phyloP scores from a whole-genome alignment of 768 basidiomycete genomes.

The Boletus fagicola region DNA sequence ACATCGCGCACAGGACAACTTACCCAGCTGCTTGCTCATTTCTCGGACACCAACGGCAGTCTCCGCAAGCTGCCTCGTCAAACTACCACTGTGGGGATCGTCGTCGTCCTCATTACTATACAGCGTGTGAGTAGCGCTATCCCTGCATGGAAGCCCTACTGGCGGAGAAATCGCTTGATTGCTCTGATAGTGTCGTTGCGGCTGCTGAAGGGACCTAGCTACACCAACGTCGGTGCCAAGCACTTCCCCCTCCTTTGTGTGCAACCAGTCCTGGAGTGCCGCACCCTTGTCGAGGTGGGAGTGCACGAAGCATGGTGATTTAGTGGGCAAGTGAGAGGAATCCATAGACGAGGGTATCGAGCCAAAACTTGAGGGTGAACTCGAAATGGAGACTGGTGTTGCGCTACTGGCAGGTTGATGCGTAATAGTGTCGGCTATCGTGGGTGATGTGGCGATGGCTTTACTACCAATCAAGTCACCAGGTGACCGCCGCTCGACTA shows the following conservation, averaged over 20 bases:
- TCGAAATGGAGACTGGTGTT: constrained; percentile 25
- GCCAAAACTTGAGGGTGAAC: constrained; percentile 29
- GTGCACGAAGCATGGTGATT: constrained; percentile 91
- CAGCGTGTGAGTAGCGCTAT: constrained; percentile 16
- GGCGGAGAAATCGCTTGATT: constrained; percentile 7
- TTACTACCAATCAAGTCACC: constrained; percentile 19
- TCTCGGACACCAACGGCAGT: constrained; percentile 96
- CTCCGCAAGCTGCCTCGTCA: constrained; percentile 92
- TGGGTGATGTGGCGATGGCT: constrained; percentile 19
- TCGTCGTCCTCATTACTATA: constrained; percentile 52
- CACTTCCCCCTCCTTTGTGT: constrained; percentile 31
- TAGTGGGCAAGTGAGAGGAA: constrained; percentile 21
- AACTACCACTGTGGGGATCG: constrained; percentile 67
- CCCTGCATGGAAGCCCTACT: constrained; percentile 16
- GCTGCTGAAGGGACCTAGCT: constrained; percentile 46
- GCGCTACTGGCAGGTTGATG: constrained; percentile 13
- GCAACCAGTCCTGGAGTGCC: constrained; percentile 75
- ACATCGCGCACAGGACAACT: constrained; percentile 24
- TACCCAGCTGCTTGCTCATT: constrained; percentile 98
- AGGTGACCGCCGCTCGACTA: constrained; percentile 35
- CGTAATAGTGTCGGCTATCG: constrained; percentile 18
- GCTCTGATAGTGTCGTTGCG: constrained; percentile 12
- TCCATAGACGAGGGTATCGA: constrained; percentile 30
- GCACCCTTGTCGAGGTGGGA: constrained; percentile 83
- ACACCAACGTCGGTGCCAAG: constrained; percentile 44